phyloP scores from a whole-genome alignment of 495 filamentous ascomycete genomes.

The Umbilicaria muhlenbergii region DNA sequence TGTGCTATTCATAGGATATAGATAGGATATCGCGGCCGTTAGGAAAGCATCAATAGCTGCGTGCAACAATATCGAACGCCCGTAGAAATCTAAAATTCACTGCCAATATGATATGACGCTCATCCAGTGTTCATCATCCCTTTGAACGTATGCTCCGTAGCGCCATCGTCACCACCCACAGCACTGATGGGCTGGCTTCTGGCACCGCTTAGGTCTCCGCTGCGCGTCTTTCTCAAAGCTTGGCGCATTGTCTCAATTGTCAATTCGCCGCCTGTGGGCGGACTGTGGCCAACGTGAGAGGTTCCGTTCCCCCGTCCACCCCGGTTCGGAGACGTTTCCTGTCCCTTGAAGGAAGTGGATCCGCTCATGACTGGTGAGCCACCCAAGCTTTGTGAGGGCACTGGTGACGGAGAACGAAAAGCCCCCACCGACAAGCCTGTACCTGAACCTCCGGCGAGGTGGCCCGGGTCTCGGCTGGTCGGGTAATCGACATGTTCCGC shows the following conservation, averaged over 20 bases:
- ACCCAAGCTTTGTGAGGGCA: conserved; percentile 44
- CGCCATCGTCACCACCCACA: conserved; percentile 23
- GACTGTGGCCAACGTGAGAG: conserved; percentile 23
- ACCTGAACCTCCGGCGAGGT: conserved; percentile 26
- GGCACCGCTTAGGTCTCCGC: conserved; percentile 54
- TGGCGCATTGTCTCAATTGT: conserved; percentile 85
- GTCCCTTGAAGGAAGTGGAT: conserved; percentile 45
- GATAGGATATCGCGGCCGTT: too few relatives aligned
- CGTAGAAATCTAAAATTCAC: too few relatives aligned
- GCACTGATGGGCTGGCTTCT: conserved; percentile 48
- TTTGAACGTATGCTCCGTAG: conserved; percentile 17
- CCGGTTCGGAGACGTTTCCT: conserved; percentile 41
- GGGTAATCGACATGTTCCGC: conserved; percentile 52
- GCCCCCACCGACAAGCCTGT: conserved; percentile 28
- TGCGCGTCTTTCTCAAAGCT: conserved; percentile 65
- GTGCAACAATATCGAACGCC: too few relatives aligned
- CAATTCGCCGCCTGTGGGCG: conserved; percentile 48
- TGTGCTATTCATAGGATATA: too few relatives aligned
- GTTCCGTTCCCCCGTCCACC: conserved; percentile 17
- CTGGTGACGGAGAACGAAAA: conserved; percentile 58
- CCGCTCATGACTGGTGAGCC: conserved; percentile 56
- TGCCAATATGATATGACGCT: neutral
- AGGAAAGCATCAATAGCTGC: too few relatives aligned
- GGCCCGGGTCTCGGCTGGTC: conserved; percentile 42
- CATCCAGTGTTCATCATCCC: neutral